Percentiles rank a stretch among this genome's conserved stretches.
These are phyloP conservation scores for Ilex paraguariensis DNA, from an alignment of 305 asterid genomes.

Conservation along the genomic window DNA sequence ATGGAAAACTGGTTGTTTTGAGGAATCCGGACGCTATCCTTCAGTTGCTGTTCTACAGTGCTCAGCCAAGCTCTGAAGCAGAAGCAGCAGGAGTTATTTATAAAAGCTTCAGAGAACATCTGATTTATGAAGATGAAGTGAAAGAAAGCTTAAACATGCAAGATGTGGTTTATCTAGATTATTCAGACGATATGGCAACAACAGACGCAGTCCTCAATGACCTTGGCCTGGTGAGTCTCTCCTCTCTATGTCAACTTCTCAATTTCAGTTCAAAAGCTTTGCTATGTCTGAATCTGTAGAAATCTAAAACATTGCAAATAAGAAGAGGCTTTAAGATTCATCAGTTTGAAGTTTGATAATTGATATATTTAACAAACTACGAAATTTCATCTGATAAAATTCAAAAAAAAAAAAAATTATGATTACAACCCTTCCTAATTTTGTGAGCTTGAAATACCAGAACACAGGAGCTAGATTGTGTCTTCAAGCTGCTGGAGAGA, in stretches of 20 bases:
- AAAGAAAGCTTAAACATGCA: conserved; percentile 68
- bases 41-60: conserved; percentile 62
- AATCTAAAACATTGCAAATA: too few species aligned
- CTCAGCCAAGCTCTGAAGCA: conserved; percentile 54
- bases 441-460: conserved; percentile 29
- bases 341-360: background rate
- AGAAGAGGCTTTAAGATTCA: background rate
- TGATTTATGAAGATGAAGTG: conserved; percentile 50
- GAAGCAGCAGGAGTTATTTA: conserved; percentile 29
- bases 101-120: conserved; percentile 45
- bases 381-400: too few species aligned
- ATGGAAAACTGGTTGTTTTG: conserved; percentile 51
- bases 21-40: conserved; percentile 73
- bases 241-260: background rate
- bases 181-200: conserved; percentile 32
- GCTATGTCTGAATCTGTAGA: background rate
- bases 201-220: conserved; percentile 42
- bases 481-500: conserved; percentile 80
- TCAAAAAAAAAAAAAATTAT: background rate
- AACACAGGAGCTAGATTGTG: conserved; percentile 67
- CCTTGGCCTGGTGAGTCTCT: conserved; percentile 63
- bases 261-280: background rate
- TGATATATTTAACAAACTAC: too few species aligned
- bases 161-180: conserved; percentile 41
- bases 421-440: background rate